A percentile compares a stretch with the other conserved stretches of the same genome.
phyloP scores from a whole-genome alignment of 1,139 yeast genomes.

The Wickerhamomyces sp. region DNA sequence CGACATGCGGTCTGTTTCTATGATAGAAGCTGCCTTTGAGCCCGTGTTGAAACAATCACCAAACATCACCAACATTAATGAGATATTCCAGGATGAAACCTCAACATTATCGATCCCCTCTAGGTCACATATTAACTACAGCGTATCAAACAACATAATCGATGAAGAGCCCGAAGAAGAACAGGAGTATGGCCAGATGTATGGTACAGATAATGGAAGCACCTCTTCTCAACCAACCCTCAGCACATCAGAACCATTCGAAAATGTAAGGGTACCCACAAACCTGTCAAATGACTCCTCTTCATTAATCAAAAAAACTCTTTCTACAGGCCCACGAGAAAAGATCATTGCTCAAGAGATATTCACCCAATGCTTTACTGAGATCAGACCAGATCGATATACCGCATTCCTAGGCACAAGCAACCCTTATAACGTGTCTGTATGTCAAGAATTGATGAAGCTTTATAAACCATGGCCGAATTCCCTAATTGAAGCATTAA shows the following conservation, averaged over 20 bases:
- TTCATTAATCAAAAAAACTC: background rate
- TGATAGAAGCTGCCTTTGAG: constrained; percentile 2
- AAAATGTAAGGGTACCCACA: background rate
- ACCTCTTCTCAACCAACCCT: background rate
- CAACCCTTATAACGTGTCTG: constrained; percentile 15
- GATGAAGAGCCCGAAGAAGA: constrained; percentile 19
- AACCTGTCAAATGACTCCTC: background rate
- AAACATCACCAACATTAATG: constrained; percentile 18
- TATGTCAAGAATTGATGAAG: constrained; percentile 27
- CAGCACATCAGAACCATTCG: background rate
- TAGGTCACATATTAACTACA: constrained; percentile 8
- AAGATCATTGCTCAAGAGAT: constrained; percentile 27
- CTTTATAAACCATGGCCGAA: constrained; percentile 26
- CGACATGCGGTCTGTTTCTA: background rate
- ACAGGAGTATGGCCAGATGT: background rate
- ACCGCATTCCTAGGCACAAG: constrained; percentile 31
- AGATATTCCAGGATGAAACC: constrained; percentile 13
- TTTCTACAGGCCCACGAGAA: background rate
- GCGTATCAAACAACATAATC: constrained; percentile 15
- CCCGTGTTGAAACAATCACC: constrained; percentile 17
- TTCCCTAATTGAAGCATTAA: constrained; percentile 49
- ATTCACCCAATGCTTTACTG: constrained; percentile 25
- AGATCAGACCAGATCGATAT: constrained; percentile 28
- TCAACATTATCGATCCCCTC: constrained; percentile 11
- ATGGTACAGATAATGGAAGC: background rate